Base-by-base conservation (phyloP, 2,329 filamentous ascomycete species). In the Botryosphaeria dothidea region DNA sequence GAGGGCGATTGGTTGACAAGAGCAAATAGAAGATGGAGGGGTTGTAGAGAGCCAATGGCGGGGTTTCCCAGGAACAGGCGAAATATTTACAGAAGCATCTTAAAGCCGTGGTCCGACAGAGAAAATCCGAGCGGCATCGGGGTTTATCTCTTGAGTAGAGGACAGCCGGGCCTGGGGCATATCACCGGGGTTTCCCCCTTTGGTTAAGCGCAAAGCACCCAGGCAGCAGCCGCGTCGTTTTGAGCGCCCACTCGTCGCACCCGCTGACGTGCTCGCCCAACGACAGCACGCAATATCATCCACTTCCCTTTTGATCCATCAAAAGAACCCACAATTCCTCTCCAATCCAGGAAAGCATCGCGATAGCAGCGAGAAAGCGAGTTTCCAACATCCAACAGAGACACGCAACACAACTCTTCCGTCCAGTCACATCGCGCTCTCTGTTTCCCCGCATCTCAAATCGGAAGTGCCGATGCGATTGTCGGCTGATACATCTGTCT, bases 241-340 rank as follows among this genome's bases (percentile, higher is more conserved):
- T 38, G 7, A 34, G 31, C 31, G 31, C 13, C 13, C 13, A 6
- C 43, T 25, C 19, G 29, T 19, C 19, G 25, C 38, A 4, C 13
- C 41, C 27, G 17, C 27, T 60, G 56, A 60, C 56, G 56, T 60
- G 56, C 56, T 60, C 27, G 25, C 25, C 41, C n/a, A 34, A 29
- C 25, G 17, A 25, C 56, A 46, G 41, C 56, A 60, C 56, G 56
- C 56, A 60, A 60, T 58, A 45, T 45, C 54, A 45, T 29, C 36
- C 5, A 38, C 34, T 57, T 43, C 52, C 34, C 36, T 27, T 43
- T 56, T 3, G 11, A n/a, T 3, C 9, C 23, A n/a, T 29, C 25
- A 6, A 11, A 13, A 23, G 23, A 25, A 34, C 25, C 52, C 52
- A 43, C 36, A 19, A 23, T 19, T 58, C 8, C 15, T 29, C 17